Base-by-base conservation (phyloP, 805 yeast species). In the Candida ficus region DNA sequence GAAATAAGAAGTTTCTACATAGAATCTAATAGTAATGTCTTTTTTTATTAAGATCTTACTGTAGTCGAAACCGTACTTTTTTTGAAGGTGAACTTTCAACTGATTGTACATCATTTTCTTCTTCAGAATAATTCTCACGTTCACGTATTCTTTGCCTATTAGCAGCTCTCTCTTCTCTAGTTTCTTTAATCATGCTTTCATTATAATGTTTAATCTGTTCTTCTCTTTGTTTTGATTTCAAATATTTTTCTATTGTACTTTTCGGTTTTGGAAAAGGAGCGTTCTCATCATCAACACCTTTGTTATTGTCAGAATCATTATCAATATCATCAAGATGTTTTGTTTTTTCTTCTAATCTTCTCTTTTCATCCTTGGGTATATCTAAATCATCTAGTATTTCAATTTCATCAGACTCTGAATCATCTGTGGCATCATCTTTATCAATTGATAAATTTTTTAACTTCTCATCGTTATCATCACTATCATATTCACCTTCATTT, bases 1-100 rank as follows among this genome's bases (percentile, higher is more conserved):
- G 75, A 64, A 62, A 50, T 61, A 55, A 29, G 12, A 17, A 12
- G 13, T 14, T 31, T 13, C 5, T 23, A 26, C 10, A 17, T 39
- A 25, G 18, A 27, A 14, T 8, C 18, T 19, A 12, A 28, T 16
- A 29, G 9, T 23, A 31, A 34, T 35, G 14, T 11, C 14, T 29
- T 30, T 19, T 21, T n/a, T 29, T 23, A 28, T 17, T 26, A 19
- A n/a, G n/a, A 38, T 20, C 5, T 25, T 33, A 34, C 21, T 29
- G 22, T 29, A 36, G 13, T 17, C 18, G 38, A 22, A 46, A 46
- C 4, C 49, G 19, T 11, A 46, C 49, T 20, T 26, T 41, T 33
- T 46, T 46, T 7, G 44, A 28, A n/a, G 49, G 42, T 10, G 44
- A 38, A 16, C 37, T 36, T 14, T 32, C 35, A 17, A 12, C 19